A percentile compares a stretch with the other conserved stretches of the same genome.
phyloP scores from a whole-genome alignment of 2,329 filamentous ascomycete species.

The Trichoderma lentiforme region DNA sequence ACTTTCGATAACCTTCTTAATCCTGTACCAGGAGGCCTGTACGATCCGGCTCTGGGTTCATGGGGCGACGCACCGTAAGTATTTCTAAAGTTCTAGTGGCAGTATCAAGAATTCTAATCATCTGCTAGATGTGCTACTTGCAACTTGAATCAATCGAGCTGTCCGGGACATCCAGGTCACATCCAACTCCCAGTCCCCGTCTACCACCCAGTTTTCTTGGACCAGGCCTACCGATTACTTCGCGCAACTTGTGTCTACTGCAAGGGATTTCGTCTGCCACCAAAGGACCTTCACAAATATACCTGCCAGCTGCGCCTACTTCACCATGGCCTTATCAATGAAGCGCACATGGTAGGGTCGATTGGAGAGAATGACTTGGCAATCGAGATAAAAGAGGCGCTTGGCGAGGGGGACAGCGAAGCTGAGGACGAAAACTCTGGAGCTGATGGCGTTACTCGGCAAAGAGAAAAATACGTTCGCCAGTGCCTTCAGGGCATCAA shows the following conservation, averaged over 20 bases:
- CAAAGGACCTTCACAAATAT: slow-evolving; percentile 72
- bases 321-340: slow-evolving; percentile 75
- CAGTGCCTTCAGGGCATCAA: slow-evolving; percentile 63
- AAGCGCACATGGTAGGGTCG: slow-evolving; percentile 58
- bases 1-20: slow-evolving; percentile 94
- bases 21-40: slow-evolving; percentile 84
- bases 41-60: slow-evolving; percentile 86
- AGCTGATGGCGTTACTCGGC: slow-evolving; percentile 52
- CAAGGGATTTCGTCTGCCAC: slow-evolving; percentile 76
- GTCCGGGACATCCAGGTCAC: slow-evolving; percentile 90
- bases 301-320: slow-evolving; percentile 81
- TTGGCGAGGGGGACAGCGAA: slow-evolving; percentile 51
- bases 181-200: slow-evolving; percentile 91
- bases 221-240: slow-evolving; percentile 81
- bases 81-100: slow-evolving; percentile 1
- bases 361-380: slow-evolving; percentile 45
- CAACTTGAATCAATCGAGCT: slow-evolving; percentile 74
- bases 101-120: neutral
- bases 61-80: slow-evolving; percentile 78
- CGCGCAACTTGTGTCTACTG: slow-evolving; percentile 90
- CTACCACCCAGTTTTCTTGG: slow-evolving; percentile 96
- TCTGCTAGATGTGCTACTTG: slow-evolving; percentile 79
- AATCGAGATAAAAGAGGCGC: slow-evolving; percentile 29
- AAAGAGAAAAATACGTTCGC: slow-evolving; percentile 66
- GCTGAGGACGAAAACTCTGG: slow-evolving; percentile 59